Evolutionary conservation across 2,329 filamentous ascomycete species (phyloP), one percentile per base, ranked within the genome.

Genomic region (Scytalidium sp.): DNA sequence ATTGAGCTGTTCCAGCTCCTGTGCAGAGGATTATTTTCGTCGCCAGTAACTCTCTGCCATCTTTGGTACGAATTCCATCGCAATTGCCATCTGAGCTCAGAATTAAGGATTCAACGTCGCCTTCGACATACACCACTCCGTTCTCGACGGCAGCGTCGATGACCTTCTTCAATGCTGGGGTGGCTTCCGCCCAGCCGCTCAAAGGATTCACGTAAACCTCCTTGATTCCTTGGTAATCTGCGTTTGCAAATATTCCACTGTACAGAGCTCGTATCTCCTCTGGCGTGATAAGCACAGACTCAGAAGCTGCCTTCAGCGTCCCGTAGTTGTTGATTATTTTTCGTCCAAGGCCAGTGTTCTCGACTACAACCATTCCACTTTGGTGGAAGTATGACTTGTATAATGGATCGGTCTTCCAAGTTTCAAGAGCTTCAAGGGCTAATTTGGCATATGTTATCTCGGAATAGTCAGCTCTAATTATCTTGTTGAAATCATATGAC

Each of bases 401-500:
- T 3, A 79, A 64, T 1, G 75, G 71, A 48, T 76, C 70, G 2
- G 61, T 66, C 29, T 68, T 69, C 74, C 79, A 83, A 1, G 72
- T 61, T 46, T 78, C 70, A 53, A 78, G 73, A 0, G 79, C 61
- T 45, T 59, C 50, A 71, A 51, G 78, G 66, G 1, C 73, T 73
- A 42, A 81, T 67, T 46, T 73, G 63, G 60, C 74, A 77, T 83
- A 83, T 8, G 81, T 69, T 1, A 73, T 64, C 53, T 76, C 73
- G 43, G 74, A 71, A 64, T 83, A 83, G 56, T 83, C 80, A 15
- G 78, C 76, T 50, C 80, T 75, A 9, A 83, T 70, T 43, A 83
- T 76, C 55, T 83, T 83, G 64, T 81, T 83, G 67, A 78, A 75
- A 63, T 83, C 80, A 59, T 81, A 80, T 0, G 79, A 81, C 2